phyloP scores from a whole-genome alignment of 140 eudicot genomes.

The Ambrosia hybrid region DNA sequence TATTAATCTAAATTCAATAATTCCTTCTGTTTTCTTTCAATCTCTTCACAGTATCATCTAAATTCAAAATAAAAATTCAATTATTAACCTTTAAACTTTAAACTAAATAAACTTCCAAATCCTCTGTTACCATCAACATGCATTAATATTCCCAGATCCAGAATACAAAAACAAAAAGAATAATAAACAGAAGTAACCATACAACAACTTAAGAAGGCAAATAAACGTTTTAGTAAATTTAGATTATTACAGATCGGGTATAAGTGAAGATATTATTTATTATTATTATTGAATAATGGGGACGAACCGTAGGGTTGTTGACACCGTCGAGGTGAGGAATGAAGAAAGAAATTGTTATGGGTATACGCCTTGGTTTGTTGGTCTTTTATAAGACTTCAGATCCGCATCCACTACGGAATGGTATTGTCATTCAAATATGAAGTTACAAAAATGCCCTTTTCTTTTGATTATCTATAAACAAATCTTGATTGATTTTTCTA shows the following conservation, averaged over 20 bases:
- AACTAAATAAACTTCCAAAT: not conserved
- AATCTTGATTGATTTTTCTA: too few relatives aligned
- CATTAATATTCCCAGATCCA: constrained; percentile 28
- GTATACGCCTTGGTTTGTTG: not conserved
- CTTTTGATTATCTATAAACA: too few relatives aligned
- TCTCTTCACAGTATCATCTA: not conserved
- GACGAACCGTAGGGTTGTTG: constrained; percentile 26
- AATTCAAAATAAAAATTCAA: not conserved
- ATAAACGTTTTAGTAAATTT: not conserved
- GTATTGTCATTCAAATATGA: constrained; percentile 14
- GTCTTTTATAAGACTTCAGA: constrained; percentile 4
- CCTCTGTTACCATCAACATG: constrained; percentile 5
- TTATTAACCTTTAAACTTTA: not conserved
- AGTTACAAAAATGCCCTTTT: constrained; percentile 20
- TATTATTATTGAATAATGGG: constrained; percentile 8
- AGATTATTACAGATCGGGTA: constrained; percentile 24
- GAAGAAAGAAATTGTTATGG: not conserved
- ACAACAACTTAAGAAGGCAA: not conserved
- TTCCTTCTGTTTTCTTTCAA: not conserved
- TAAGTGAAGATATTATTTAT: not conserved
- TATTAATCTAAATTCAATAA: too few relatives aligned
- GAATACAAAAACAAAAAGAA: not conserved
- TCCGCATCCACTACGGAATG: constrained; percentile 18
- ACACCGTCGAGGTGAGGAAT: constrained; percentile 7
- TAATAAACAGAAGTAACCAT: constrained; percentile 1